Base-by-base conservation (phyloP, 352 stramenopile species). In the Globisporangium nagaii region DNA sequence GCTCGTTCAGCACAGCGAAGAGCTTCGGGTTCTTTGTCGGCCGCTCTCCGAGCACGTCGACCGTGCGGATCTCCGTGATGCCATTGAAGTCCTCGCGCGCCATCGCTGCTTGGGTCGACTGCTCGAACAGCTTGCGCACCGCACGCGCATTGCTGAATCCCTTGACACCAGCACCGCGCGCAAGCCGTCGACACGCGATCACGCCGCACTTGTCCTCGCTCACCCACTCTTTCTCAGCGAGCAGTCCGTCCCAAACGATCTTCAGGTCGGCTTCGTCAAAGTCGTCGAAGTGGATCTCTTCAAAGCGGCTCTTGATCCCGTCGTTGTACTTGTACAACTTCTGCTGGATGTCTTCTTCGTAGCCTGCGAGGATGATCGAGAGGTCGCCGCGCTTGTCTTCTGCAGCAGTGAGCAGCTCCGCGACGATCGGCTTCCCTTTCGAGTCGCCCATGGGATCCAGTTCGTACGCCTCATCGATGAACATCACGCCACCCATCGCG, bases 391-490 rank as follows among this genome's bases (percentile, higher is more conserved):
- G 82, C 34, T 89, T 67, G 57, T 96, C 86, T 59, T 97, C 91
- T 12, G 86, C 76, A 15, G 86, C 75, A 17, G 86, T 82, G n/a
- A 98, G 58, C 25, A 98, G 50, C 46, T 96, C 79, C 4, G 93
- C 89, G 15, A 96, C 79, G 24, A 98, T 92, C 8, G 88, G 71
- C 43, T 82, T 90, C 1, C 85, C 89, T 41, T 88, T 93, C 20
- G 71, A 70, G 42, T 95, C 83, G 6, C 63, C 68, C 7, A 75
- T 61, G 4, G 89, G 90, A 36, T 98, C 85, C 35, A 98, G 51
- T 30, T 94, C 79, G 53, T 97, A 97, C 36, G 88, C 89, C 62
- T 98, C 93, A 47, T 98, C 93, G 25, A 98, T 94, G 52, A 98
- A 97, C 12, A 98, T 62, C 13, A 96, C 83, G 30, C 90, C 91